Evolutionary conservation across 257 asterid genomes (phyloP).

Genomic region (Nicotiana noctiflora): DNA sequence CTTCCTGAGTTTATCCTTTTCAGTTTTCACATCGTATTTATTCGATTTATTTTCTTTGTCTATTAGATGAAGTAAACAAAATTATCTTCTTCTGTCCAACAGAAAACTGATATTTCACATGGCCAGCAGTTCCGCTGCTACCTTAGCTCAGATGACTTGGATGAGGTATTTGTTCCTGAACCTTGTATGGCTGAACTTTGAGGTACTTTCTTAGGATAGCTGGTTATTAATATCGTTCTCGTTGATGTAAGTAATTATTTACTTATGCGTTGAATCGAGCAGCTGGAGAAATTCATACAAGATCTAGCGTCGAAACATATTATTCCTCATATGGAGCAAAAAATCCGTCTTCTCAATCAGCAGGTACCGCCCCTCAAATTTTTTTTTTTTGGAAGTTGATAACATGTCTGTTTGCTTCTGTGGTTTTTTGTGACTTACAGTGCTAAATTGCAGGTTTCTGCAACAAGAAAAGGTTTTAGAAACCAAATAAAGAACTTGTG

Average conservation of each 20-base stretch:
- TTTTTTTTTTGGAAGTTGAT: background rate
- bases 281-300: conserved; percentile 74
- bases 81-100: conserved; percentile 21
- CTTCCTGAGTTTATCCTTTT: conserved; percentile 10
- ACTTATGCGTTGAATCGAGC: conserved; percentile 20
- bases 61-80: background rate
- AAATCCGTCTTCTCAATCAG: conserved; percentile 81
- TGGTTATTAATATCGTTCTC: background rate
- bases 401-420: background rate
- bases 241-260: conserved; percentile 5
- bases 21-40: conserved; percentile 14
- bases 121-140: conserved; percentile 48
- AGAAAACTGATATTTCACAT: conserved; percentile 46
- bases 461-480: conserved; percentile 93
- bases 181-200: conserved; percentile 9
- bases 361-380: conserved; percentile 61
- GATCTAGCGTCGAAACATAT: conserved; percentile 83
- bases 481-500: conserved; percentile 96
- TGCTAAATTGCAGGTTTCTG: conserved; percentile 64
- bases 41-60: background rate
- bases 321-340: conserved; percentile 95
- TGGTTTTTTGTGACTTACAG: background rate
- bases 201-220: conserved; percentile 6
- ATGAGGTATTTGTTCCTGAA: conserved; percentile 50
- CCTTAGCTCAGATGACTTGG: conserved; percentile 70